These are phyloP conservation scores for Plectosphaerella cucumerina DNA, from an alignment of 2,329 filamentous ascomycete genomes.

Conservation along the genomic window DNA sequence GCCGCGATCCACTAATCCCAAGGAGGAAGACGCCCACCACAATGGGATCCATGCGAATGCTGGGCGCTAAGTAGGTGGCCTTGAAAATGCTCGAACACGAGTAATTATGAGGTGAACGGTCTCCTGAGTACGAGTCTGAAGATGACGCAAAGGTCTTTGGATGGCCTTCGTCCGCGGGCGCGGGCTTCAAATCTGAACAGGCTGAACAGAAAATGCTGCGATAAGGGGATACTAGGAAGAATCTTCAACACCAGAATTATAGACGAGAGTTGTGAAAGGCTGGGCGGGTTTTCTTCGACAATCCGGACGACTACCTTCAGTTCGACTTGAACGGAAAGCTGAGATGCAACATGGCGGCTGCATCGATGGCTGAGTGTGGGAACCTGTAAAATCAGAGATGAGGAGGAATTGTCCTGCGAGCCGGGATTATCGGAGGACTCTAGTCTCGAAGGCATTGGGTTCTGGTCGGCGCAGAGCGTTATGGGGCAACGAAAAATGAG, in stretches of 20 bases:
- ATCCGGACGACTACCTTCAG: not conserved
- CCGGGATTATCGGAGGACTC: no score
- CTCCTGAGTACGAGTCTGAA: not conserved
- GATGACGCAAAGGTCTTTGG: not conserved
- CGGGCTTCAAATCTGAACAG: constrained; percentile 1
- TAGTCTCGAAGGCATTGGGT: no score
- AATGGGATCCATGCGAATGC: constrained; percentile 6
- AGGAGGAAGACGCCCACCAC: constrained; percentile 3
- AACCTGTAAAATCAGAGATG: no score
- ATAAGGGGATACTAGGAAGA: not conserved
- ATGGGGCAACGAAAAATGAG: no score
- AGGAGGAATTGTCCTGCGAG: no score
- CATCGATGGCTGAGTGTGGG: no score
- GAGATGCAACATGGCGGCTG: no score
- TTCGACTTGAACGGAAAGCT: not conserved
- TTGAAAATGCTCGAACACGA: not conserved
- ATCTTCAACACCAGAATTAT: not conserved
- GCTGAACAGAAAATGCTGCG: not conserved
- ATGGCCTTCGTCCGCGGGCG: not conserved
- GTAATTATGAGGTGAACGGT: not conserved
- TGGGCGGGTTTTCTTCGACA: not conserved
- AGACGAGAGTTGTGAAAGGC: not conserved
- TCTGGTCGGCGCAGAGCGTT: no score
- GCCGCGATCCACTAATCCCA: constrained; percentile 6
- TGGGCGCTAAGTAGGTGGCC: constrained; percentile 5